Evolutionary conservation across 164 flowering plant genomes (phyloP).

Genomic region (Sedum album): DNA sequence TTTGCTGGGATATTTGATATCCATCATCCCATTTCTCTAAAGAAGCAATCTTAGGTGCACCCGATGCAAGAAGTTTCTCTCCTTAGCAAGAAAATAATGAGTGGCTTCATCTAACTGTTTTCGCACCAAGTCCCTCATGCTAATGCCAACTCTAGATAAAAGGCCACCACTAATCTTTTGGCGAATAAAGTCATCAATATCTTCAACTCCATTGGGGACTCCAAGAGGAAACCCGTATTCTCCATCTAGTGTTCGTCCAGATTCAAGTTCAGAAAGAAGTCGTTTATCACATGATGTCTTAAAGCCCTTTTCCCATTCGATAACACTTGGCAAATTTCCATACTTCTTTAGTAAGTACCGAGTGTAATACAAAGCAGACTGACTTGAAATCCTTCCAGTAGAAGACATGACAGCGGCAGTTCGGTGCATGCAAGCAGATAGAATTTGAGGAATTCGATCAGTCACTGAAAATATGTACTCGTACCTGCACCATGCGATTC

Average conservation of each 20-base stretch:
- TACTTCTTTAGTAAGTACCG: constrained; percentile 65
- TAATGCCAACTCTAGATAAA: constrained; percentile 59
- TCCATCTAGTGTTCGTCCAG: constrained; percentile 56
- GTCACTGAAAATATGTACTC: constrained; percentile 64
- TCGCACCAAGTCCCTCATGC: constrained; percentile 82
- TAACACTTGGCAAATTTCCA: constrained; percentile 53
- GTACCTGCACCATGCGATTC: constrained; percentile 50
- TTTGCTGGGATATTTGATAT: constrained; percentile 62
- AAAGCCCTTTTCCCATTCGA: constrained; percentile 79
- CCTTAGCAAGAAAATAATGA: constrained; percentile 48
- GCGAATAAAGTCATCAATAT: constrained; percentile 75
- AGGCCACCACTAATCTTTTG: constrained; percentile 60
- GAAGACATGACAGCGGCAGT: constrained; percentile 43
- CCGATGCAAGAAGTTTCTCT: constrained; percentile 48
- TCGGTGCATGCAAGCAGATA: constrained; percentile 61
- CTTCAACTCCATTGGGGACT: constrained; percentile 70
- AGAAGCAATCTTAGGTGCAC: constrained; percentile 33
- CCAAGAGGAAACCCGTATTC: constrained; percentile 66
- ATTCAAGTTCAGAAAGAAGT: constrained; percentile 78
- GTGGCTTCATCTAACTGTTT: constrained; percentile 66
- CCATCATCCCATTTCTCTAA: constrained; percentile 73
- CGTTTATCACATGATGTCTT: constrained; percentile 73
- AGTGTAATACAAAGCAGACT: constrained; percentile 54
- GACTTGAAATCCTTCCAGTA: constrained; percentile 62
- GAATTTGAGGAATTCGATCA: constrained; percentile 79